A percentile compares a stretch with the other conserved stretches of the same genome.
Conservation (phyloP, 768 basidiomycete species). For the Xanthoconium stramineum region DNA sequence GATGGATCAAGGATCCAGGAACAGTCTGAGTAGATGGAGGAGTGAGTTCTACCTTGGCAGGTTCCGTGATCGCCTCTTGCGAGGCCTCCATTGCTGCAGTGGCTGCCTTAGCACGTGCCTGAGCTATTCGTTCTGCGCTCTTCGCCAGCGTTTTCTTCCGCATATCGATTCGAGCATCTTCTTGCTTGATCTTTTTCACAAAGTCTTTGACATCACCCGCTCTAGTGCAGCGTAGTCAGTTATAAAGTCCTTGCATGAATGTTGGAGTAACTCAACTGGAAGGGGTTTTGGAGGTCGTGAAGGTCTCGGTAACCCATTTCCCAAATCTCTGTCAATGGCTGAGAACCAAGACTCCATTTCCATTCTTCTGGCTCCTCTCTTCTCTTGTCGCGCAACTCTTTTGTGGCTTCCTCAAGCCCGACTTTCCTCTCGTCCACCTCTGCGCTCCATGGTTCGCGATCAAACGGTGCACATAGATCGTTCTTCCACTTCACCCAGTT, state of each 20-base stretch:
- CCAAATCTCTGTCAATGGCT: constrained; percentile 78
- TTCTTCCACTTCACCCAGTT: constrained; percentile 94
- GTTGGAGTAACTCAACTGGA: constrained; percentile 50
- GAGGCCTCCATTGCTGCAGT: constrained; percentile 16
- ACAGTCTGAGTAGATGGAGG: constrained; percentile 5
- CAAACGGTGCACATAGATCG: constrained; percentile 74
- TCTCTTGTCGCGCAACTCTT: constrained; percentile 48
- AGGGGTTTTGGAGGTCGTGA: constrained; percentile 58
- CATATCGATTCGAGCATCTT: constrained; percentile 59
- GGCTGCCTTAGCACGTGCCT: constrained; percentile 43
- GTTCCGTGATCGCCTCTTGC: constrained; percentile 22
- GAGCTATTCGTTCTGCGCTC: constrained; percentile 36
- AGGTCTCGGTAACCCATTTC: constrained; percentile 72
- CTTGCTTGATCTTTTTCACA: constrained; percentile 64
- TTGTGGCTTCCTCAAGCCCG: constrained; percentile 63
- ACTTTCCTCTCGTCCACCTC: constrained; percentile 48
- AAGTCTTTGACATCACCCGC: constrained; percentile 75
- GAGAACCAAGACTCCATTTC: constrained; percentile 64
- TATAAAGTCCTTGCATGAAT: background rate
- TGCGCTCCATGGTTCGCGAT: constrained; percentile 61
- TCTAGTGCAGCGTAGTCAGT: constrained; percentile 33
- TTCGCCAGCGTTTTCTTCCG: constrained; percentile 40
- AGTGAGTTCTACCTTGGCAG: constrained; percentile 19
- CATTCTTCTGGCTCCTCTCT: constrained; percentile 58
- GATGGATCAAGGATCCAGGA: constrained; percentile 52